Evolutionary conservation across 306 rosid genomes (phyloP), one percentile per base, ranked within the genome.

Genomic region (Cucurbita ficifolia): DNA sequence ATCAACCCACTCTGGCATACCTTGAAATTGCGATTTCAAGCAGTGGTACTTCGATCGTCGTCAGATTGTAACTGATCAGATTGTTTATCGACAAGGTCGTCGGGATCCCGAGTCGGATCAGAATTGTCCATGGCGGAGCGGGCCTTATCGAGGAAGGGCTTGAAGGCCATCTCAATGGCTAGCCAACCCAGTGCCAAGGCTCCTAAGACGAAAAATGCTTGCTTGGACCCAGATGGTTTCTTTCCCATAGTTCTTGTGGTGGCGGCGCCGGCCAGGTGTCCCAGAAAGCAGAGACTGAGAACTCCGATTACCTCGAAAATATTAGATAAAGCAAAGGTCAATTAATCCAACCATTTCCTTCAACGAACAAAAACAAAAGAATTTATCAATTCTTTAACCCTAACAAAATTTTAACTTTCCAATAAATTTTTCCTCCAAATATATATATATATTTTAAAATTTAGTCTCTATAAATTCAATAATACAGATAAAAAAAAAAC

Each of bases 161-260:
- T 91, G 83, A 90, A 67, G 21, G 95, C 96, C 10, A 89, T 72
- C 84, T 94, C 97, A 2, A 94, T 83, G 43, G 95, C 87, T 12
- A 86, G 69, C 97, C 99, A 94, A 0, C 69, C 97, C 1, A 81
- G 76, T 0, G 97, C 92, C 49, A 90, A 87, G 83, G 95, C 96
- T 78, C 96, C 95, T 8, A 81, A 80, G 24, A 89, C 90, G 67
- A 91, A 81, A 81, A 65, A 24, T 2, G 91, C 92, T 79, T 91
- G 95, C 85, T 86, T 87, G 17, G 84, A 75, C 8, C 57, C 85
- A 33, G 78, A 8, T 24, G 76, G 17, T 58, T 86, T 69, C 19
- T 48, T 93, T 18, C 82, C 91, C 97, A 90, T 84, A 46, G 50
- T 48, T 17, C 33, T 35, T 22, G 54, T 3, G n/a, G 50, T 5